These are phyloP conservation scores for Lycium barbarum DNA, from an alignment of 257 asterid genomes.

Conservation along the genomic window DNA sequence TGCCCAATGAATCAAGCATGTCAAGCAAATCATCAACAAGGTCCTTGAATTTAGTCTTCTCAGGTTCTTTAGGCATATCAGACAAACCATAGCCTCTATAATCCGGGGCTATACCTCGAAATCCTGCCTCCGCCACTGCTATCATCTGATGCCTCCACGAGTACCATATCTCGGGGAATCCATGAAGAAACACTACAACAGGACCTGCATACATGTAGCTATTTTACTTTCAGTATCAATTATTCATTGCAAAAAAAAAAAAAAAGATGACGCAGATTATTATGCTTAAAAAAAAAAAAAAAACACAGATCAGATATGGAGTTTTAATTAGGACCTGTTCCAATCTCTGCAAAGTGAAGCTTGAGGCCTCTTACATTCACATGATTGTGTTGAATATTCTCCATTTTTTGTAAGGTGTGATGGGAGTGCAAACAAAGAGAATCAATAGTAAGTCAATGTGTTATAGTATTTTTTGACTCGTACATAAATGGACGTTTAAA, in stretches of 20 bases:
- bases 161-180: slow-evolving; percentile 63
- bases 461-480: not conserved
- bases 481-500: too few relatives aligned
- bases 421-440: not conserved
- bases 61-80: slow-evolving; percentile 50
- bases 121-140: slow-evolving; percentile 51
- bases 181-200: slow-evolving; percentile 56
- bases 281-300: not conserved
- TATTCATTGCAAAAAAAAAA: not conserved
- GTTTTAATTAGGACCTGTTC: slow-evolving; percentile 32
- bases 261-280: too few relatives aligned
- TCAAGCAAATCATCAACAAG: slow-evolving; percentile 50
- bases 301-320: not conserved
- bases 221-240: not conserved
- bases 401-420: slow-evolving; percentile 36
- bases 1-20: slow-evolving; percentile 51
- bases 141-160: slow-evolving; percentile 62
- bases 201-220: slow-evolving; percentile 16
- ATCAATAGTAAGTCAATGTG: not conserved
- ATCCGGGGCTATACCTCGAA: slow-evolving; percentile 58
- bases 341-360: slow-evolving; percentile 59
- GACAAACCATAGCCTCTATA: slow-evolving; percentile 68
- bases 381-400: slow-evolving; percentile 49
- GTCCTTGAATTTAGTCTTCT: slow-evolving; percentile 48
- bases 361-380: slow-evolving; percentile 44